Percentiles rank a stretch among this genome's conserved stretches.
phyloP scores from a whole-genome alignment of 1,284 basidiomycete genomes.

The Ganoderma lingzhi region DNA sequence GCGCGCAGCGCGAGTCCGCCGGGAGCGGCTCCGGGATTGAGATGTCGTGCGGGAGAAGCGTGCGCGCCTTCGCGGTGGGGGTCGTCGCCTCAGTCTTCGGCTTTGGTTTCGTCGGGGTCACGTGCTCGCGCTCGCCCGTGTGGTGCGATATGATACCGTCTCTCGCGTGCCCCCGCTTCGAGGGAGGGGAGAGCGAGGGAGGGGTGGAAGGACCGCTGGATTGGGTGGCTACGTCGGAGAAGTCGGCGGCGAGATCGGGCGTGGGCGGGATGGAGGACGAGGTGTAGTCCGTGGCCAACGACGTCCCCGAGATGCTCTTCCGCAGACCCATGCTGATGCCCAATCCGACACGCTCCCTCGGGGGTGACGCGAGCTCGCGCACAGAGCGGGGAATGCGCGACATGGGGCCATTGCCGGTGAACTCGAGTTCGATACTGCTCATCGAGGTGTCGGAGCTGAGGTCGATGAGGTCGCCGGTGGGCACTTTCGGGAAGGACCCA shows the following conservation, averaged over 20 bases:
- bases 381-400: slow-evolving; percentile 33
- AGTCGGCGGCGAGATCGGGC: slow-evolving; percentile 69
- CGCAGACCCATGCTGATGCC: slow-evolving; percentile 24
- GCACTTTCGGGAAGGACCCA: slow-evolving; percentile 30
- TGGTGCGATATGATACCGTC: slow-evolving; percentile 17
- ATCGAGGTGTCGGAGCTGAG: slow-evolving; percentile 32
- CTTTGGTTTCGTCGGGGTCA: slow-evolving; percentile 19
- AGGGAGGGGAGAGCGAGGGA: slow-evolving; percentile 47
- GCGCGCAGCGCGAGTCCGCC: slow-evolving; percentile 52
- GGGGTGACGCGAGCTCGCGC: slow-evolving; percentile 17
- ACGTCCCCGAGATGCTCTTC: slow-evolving; percentile 33
- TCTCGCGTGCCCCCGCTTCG: slow-evolving; percentile 24
- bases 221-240: slow-evolving; percentile 62
- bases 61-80: slow-evolving; percentile 36
- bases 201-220: slow-evolving; percentile 68
- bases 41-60: slow-evolving; percentile 30
- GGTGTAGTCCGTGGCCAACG: slow-evolving; percentile 36
- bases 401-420: slow-evolving; percentile 29
- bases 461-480: slow-evolving; percentile 38
- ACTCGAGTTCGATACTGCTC: slow-evolving; percentile 23
- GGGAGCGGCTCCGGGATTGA: slow-evolving; percentile 37
- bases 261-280: slow-evolving; percentile 53
- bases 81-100: slow-evolving; percentile 23
- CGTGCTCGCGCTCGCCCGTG: slow-evolving; percentile 7
- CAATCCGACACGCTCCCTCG: slow-evolving; percentile 25